Percentiles rank a stretch among this genome's conserved stretches.
Conservation (phyloP, 2,329 filamentous ascomycete genomes). For the Aspergillus eucalypticola region DNA sequence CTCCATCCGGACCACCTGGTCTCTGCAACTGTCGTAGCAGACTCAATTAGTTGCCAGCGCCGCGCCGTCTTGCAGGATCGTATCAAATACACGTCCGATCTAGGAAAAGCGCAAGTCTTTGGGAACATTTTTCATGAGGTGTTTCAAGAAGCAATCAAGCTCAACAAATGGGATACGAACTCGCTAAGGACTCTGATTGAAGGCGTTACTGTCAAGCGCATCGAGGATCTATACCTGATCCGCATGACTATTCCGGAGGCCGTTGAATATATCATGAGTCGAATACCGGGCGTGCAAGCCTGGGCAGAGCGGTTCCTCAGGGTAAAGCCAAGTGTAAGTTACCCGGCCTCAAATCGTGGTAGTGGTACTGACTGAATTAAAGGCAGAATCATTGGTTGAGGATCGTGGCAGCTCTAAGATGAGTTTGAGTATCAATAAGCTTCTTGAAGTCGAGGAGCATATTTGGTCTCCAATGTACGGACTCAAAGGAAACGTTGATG, state of each 20-base stretch:
- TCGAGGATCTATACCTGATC: slow-evolving; percentile 88
- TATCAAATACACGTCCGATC: slow-evolving; percentile 83
- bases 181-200: slow-evolving; percentile 70
- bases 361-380: background rate
- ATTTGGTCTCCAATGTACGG: slow-evolving; percentile 98
- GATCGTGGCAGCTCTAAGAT: slow-evolving; percentile 75
- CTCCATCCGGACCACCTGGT: slow-evolving; percentile 94
- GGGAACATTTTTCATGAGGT: slow-evolving; percentile 93
- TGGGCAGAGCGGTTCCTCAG: slow-evolving; percentile 86
- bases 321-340: slow-evolving; percentile 64
- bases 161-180: slow-evolving; percentile 73
- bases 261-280: slow-evolving; percentile 75
- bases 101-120: slow-evolving; percentile 80
- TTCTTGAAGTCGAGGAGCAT: slow-evolving; percentile 95
- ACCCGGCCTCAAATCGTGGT: background rate
- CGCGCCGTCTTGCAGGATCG: slow-evolving; percentile 92
- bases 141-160: slow-evolving; percentile 84
- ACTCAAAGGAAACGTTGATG: slow-evolving; percentile 95
- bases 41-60: slow-evolving; percentile 88
- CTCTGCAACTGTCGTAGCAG: slow-evolving; percentile 92
- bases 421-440: slow-evolving; percentile 83
- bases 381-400: slow-evolving; percentile 71
- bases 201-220: slow-evolving; percentile 69
- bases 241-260: slow-evolving; percentile 72
- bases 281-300: slow-evolving; percentile 74